Percentiles rank a stretch among this genome's conserved stretches.
Conservation (phyloP, 2,329 filamentous ascomycete genomes). For the Pseudopyricularia javanii region DNA sequence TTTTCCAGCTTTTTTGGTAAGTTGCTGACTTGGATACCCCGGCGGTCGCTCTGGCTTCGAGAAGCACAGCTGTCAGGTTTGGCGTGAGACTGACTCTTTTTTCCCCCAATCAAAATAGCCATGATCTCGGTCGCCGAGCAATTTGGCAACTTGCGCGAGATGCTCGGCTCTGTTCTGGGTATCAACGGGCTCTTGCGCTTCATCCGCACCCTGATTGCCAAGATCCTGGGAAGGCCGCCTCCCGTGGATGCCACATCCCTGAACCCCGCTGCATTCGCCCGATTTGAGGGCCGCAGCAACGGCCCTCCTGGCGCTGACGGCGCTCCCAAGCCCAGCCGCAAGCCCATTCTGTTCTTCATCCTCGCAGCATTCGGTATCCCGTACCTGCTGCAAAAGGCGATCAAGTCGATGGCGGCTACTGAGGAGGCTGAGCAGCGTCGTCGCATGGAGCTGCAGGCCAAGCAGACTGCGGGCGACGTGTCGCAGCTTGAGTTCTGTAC, state of each 20-base stretch:
- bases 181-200: slow-evolving; percentile 95
- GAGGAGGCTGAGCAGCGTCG: slow-evolving; percentile 72
- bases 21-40: no score
- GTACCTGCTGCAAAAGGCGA: slow-evolving; percentile 94
- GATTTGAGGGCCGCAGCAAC: slow-evolving; percentile 60
- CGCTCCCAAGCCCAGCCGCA: slow-evolving; percentile 69
- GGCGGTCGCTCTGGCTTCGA: no score
- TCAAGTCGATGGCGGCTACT: slow-evolving; percentile 67
- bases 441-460: slow-evolving; percentile 31
- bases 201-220: slow-evolving; percentile 83
- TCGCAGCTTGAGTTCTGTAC: slow-evolving; percentile 94
- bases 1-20: slow-evolving; percentile 96
- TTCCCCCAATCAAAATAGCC: slow-evolving; percentile 28
- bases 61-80: slow-evolving; percentile 4
- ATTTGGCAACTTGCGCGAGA: slow-evolving; percentile 85
- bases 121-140: slow-evolving; percentile 99
- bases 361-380: slow-evolving; percentile 89
- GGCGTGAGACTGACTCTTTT: slow-evolving; percentile 2
- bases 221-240: slow-evolving; percentile 80
- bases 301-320: slow-evolving; percentile 39
- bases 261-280: slow-evolving; percentile 82
- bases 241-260: slow-evolving; percentile 79
- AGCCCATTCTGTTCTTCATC: slow-evolving; percentile 92
- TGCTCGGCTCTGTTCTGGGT: slow-evolving; percentile 82
- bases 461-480: slow-evolving; percentile 48